Evolutionary conservation across 2,329 filamentous ascomycete genomes (phyloP), one percentile per base, ranked within the genome.

Genomic region (Aschersonia sp.): DNA sequence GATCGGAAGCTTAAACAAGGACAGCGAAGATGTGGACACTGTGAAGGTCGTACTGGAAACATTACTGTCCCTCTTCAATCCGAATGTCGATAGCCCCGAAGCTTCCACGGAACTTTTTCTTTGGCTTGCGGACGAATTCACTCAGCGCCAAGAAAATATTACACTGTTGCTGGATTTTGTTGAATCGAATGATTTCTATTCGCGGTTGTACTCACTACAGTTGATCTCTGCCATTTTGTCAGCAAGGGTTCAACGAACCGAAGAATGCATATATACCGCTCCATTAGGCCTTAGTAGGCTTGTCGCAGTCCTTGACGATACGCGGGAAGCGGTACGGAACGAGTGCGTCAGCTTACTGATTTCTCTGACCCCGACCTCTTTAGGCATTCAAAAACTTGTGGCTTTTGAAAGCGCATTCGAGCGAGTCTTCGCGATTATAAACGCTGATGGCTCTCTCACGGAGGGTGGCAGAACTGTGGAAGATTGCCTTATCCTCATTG

Each of bases 81-180:
- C 79, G 41, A 81, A 81, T 55, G 71, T 76, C 55, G 70, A 72
- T 60, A 94, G 87, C 72, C 77, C 87, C 32, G 90, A 97, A 73
- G 87, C 90, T 47, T 95, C 90, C 11, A 90, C 97, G 54, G 92
- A 98, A 66, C 94, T 98, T 56, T 84, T 84, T 14, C 71, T 97
- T 31, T 98, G 92, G 88, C 74, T 98, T 50, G 92, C 92, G 47
- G 92, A 98, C 66, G 90, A 97, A 65, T 98, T 98, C 62, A 95
- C 92, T 35, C 89, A 95, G 72, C 82, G 87, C 52, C 89, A 95
- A 77, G 90, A 97, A 67, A 97, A 98, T 63, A 90, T 95, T 51
- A 90, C 87, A 2, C 72, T 92, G 12, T 76, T 98, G 30, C 77
- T 98, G 51, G 84, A 92, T 60, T 84, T 98, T 48, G 75, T 98